Conservation (phyloP, 164 flowering plant genomes). For the Magnolia sinica region DNA sequence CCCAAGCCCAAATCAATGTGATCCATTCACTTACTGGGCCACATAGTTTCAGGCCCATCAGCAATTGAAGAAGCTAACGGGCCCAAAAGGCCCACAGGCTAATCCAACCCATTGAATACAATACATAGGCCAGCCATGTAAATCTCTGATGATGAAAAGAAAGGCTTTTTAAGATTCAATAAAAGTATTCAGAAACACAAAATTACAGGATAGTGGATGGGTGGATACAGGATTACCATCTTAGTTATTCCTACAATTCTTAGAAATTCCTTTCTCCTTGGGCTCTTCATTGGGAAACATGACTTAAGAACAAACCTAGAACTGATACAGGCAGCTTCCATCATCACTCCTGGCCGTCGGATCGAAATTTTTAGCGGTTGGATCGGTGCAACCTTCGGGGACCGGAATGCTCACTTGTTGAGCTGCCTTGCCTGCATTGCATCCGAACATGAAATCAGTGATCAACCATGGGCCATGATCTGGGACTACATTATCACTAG, state of each 20-base stretch:
- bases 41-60: no score
- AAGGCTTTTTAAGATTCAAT: not conserved
- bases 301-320: slow-evolving; percentile 10
- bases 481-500: no score
- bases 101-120: no score
- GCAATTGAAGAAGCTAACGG: no score
- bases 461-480: no score
- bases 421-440: slow-evolving; percentile 50
- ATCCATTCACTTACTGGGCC: no score
- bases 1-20: no score
- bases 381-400: slow-evolving; percentile 52
- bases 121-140: no score
- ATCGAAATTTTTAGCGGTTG: slow-evolving; percentile 37
- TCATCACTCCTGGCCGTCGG: slow-evolving; percentile 56
- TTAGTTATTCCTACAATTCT: not conserved
- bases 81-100: no score
- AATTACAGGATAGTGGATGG: slow-evolving; percentile 14
- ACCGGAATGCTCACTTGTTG: slow-evolving; percentile 49
- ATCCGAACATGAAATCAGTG: not conserved
- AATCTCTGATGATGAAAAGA: not conserved
- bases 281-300: not conserved
- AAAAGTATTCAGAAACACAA: slow-evolving; percentile 10
- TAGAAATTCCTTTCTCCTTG: not conserved
- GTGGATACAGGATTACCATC: not conserved
- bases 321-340: slow-evolving; percentile 35